Evolutionary conservation across 148 eudicot species (phyloP), one percentile per base, ranked within the genome.

Genomic region (Polygonum maritimum): DNA sequence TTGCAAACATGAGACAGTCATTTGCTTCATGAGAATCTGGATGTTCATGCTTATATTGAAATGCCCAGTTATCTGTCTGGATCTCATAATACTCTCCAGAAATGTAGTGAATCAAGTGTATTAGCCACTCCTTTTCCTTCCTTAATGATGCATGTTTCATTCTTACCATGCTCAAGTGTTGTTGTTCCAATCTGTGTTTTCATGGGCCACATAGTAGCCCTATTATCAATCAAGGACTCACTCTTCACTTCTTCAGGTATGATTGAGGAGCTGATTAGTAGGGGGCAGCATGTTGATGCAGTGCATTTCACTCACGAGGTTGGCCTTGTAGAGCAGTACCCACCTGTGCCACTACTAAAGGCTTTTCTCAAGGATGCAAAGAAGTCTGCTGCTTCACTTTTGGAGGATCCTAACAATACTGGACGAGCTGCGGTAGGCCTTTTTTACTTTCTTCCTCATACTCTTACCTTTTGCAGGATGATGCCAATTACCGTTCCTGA

Each of bases 241-340:
- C 33, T 72, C 26, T 41, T 41, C 87, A 96, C 97, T 14, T 71
- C 22, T 41, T 44, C 87, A 96, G 99, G 91, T 75, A 92, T 96
- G 99, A 95, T 92, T 78, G 97, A 96, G 85, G 99, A 96, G 80
- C 79, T 96, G 57, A 96, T 96, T 74, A 89, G 97, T 85, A 86
- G 88, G 84, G 98, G 99, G 70, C 99, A 96, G 63, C 99, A 92
- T 82, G 99, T 96, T 81, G 99, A 96, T 84, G 99, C 99, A 67
- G 98, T 96, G 74, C 99, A 96, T 86, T 92, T 96, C 71, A 89
- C 92, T 45, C 86, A 84, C 79, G 98, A 91, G 87, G 98, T 91
- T 81, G 99, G 99, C 78, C 98, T 96, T 77, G 91, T 85, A 33
- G 87, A 88, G 76, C 88, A 75, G 86, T 96, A 89, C 79, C 99